These are phyloP conservation scores for Chytriomyces sp. DNA, from an alignment of 192 early-diverging fungal species.

Conservation along the genomic window DNA sequence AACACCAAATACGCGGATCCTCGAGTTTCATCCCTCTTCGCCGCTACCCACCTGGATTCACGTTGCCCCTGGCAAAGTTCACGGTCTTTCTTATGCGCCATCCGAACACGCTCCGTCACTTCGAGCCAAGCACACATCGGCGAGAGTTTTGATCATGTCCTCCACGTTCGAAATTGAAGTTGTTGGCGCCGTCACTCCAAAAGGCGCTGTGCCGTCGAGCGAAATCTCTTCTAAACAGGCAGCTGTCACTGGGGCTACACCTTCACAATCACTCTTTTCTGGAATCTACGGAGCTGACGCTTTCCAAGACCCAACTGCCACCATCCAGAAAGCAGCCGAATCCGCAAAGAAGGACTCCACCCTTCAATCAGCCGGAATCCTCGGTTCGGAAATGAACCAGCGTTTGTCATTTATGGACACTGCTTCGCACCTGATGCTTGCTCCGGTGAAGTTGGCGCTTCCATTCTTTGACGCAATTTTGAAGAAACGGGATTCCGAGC, in stretches of 20 bases:
- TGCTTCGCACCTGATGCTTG: constrained; percentile 20
- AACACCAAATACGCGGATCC: not conserved
- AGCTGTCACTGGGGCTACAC: not conserved
- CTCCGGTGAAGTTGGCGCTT: constrained; percentile 13
- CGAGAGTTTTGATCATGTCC: constrained; percentile 5
- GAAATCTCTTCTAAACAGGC: not conserved
- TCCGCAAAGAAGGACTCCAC: not conserved
- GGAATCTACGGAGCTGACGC: constrained; percentile 12
- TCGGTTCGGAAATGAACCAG: not conserved
- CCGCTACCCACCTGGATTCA: not conserved
- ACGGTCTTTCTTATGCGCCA: constrained; percentile 6
- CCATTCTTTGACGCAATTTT: constrained; percentile 25
- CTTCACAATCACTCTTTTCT: not conserved
- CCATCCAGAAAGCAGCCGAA: not conserved
- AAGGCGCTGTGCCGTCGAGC: not conserved
- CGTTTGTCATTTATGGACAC: constrained; percentile 12
- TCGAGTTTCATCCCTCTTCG: constrained; percentile 6
- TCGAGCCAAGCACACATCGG: not conserved
- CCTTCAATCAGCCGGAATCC: no score
- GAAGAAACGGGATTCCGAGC: constrained; percentile 2
- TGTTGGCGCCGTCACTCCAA: not conserved
- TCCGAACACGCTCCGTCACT: not conserved
- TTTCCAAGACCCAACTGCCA: not conserved
- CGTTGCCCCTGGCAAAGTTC: constrained; percentile 5
- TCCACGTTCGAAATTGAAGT: constrained; percentile 4